Percentiles rank a stretch among this genome's conserved stretches.
Conservation (phyloP, 495 filamentous ascomycete genomes). For the Penicillium robsamsonii region DNA sequence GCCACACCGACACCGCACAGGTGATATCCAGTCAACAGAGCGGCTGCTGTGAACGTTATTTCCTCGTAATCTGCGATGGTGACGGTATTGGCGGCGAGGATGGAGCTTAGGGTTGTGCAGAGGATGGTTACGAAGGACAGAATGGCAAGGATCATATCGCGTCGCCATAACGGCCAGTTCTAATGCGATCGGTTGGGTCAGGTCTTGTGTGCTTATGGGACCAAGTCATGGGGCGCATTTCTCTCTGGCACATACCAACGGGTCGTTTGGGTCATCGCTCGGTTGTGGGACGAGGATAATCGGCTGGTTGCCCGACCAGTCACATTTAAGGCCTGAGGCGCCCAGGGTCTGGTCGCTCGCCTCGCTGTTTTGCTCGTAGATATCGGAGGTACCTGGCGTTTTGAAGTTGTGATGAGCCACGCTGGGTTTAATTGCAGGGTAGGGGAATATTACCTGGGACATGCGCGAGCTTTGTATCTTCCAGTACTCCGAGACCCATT, state of each 20-base stretch:
- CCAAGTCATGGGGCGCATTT: not conserved
- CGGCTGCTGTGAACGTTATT: constrained; percentile 64
- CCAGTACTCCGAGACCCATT: constrained; percentile 85
- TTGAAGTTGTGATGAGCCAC: constrained; percentile 2
- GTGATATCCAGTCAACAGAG: constrained; percentile 83
- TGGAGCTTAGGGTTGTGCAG: constrained; percentile 73
- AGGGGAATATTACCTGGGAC: constrained; percentile 63
- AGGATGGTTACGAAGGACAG: constrained; percentile 79
- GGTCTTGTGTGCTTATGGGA: constrained; percentile 5
- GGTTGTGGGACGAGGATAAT: constrained; percentile 80
- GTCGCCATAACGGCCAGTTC: constrained; percentile 91
- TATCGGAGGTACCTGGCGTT: constrained; percentile 59
- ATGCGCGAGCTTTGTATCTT: constrained; percentile 58
- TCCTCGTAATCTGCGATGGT: constrained; percentile 61
- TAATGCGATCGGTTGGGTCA: constrained; percentile 25
- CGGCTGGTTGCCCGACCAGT: constrained; percentile 60
- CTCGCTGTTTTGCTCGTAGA: constrained; percentile 56
- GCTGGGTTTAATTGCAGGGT: not conserved
- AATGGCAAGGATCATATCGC: constrained; percentile 74
- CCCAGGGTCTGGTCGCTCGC: constrained; percentile 35
- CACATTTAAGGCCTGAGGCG: constrained; percentile 63
- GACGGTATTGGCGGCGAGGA: constrained; percentile 84
- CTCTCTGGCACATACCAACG: constrained; percentile 48
- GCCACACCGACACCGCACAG: constrained; percentile 79
- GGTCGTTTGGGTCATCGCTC: constrained; percentile 78